phyloP scores from a whole-genome alignment of 2,329 filamentous ascomycete species.

The Aspergillus oerlinghausenensis region DNA sequence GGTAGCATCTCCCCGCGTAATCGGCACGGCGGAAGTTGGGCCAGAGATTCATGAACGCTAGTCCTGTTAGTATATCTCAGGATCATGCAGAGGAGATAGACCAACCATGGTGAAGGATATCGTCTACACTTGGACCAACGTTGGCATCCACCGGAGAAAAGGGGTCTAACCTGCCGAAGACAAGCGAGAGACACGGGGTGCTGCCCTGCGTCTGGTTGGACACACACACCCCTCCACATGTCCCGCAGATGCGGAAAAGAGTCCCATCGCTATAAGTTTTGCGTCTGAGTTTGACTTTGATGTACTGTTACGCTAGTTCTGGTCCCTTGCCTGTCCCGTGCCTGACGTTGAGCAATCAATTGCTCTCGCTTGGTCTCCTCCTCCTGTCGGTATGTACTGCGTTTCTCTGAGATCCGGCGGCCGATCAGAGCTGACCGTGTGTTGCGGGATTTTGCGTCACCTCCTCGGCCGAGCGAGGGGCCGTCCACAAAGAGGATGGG shows the following conservation, averaged over 20 bases:
- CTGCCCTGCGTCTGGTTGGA: background rate
- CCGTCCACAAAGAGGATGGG: background rate
- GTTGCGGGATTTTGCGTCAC: background rate
- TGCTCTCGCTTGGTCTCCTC: background rate
- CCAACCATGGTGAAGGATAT: background rate
- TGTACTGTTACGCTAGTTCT: no score
- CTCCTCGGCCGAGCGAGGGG: background rate
- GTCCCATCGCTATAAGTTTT: no score
- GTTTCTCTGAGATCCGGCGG: background rate
- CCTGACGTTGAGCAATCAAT: background rate
- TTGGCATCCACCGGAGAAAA: constrained; percentile 1
- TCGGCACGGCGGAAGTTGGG: background rate
- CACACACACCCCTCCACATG: background rate
- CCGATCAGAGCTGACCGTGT: background rate
- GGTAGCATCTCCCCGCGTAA: constrained; percentile 1
- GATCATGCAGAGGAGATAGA: background rate
- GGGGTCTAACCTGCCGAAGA: background rate
- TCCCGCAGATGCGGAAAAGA: background rate
- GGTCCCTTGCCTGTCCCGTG: background rate
- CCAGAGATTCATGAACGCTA: background rate
- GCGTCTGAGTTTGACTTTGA: no score
- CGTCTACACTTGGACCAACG: background rate
- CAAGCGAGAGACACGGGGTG: background rate
- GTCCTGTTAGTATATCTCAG: background rate
- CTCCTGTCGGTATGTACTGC: background rate